Conservation (phyloP, 768 basidiomycete species). For the Podaxis rugospora region DNA sequence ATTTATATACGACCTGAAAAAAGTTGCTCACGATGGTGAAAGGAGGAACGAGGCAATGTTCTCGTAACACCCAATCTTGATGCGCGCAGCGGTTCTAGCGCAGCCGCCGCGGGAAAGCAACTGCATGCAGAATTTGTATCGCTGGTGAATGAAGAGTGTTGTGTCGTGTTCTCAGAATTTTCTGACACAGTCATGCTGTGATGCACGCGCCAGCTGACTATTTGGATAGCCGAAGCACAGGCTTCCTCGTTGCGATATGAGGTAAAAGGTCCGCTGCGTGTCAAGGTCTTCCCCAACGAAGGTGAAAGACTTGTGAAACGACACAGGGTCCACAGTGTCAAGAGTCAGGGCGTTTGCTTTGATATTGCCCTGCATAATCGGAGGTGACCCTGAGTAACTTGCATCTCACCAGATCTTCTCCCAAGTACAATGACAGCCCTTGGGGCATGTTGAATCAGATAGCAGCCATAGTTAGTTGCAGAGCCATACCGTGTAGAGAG, state of each 20-base stretch:
- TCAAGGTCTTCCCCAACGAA: background rate
- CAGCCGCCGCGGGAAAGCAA: background rate
- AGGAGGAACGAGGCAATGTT: background rate
- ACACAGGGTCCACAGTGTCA: background rate
- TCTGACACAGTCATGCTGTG: background rate
- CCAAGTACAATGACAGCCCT: background rate
- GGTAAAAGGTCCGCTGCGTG: background rate
- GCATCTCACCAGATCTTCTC: background rate
- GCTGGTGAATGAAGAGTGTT: background rate
- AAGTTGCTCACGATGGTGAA: background rate
- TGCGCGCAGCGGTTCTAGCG: background rate
- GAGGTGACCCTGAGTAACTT: background rate
- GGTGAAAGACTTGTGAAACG: background rate
- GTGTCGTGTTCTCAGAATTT: background rate
- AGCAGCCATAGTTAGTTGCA: background rate
- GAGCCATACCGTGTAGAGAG: background rate
- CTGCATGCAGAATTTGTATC: background rate
- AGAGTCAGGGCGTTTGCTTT: background rate
- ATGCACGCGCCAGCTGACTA: background rate
- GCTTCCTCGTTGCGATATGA: conserved; percentile 1
- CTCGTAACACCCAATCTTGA: conserved; percentile 1
- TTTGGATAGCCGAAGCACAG: background rate
- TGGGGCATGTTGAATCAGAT: background rate
- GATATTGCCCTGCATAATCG: background rate
- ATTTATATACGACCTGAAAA: conserved; percentile 4